Conservation (phyloP, 208 protist species). For the Leishmania tarentolae region DNA sequence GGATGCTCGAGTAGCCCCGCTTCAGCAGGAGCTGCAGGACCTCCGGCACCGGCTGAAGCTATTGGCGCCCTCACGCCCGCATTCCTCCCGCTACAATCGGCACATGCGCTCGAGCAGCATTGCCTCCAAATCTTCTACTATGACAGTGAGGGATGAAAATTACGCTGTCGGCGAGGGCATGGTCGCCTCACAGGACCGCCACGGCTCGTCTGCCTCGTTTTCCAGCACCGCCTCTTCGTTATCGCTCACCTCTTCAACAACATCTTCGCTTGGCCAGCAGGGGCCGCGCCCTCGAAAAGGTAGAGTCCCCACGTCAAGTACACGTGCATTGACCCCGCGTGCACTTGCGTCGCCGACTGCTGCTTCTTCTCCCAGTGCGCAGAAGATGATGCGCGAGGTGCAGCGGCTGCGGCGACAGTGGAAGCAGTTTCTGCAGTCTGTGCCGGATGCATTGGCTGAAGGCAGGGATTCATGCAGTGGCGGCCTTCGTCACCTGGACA, state of each 20-base stretch:
- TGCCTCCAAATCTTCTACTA: background rate
- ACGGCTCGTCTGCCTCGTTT: slow-evolving; percentile 1
- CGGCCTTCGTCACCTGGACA: too few species aligned
- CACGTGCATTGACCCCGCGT: background rate
- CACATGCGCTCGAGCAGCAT: background rate
- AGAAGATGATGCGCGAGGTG: slow-evolving; percentile 40
- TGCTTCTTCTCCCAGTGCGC: slow-evolving; percentile 12
- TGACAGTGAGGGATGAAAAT: background rate
- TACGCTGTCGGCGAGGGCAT: background rate
- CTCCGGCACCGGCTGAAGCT: background rate
- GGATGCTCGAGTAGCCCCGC: background rate
- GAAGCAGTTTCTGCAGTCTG: slow-evolving; percentile 33
- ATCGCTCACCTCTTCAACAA: background rate
- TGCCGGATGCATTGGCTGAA: background rate
- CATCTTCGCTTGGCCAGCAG: background rate
- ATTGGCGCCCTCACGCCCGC: background rate
- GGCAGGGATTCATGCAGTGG: background rate
- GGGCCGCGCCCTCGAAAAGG: background rate
- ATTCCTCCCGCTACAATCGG: background rate
- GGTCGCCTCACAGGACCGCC: background rate
- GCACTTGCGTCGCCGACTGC: background rate
- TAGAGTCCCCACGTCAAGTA: background rate
- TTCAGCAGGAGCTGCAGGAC: slow-evolving; percentile 1
- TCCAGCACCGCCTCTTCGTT: slow-evolving; percentile 4
- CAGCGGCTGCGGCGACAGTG: slow-evolving; percentile 55